These are phyloP conservation scores for Pseudohalonectria lignicola DNA, from an alignment of 2,329 filamentous ascomycete genomes.

Conservation along the genomic window DNA sequence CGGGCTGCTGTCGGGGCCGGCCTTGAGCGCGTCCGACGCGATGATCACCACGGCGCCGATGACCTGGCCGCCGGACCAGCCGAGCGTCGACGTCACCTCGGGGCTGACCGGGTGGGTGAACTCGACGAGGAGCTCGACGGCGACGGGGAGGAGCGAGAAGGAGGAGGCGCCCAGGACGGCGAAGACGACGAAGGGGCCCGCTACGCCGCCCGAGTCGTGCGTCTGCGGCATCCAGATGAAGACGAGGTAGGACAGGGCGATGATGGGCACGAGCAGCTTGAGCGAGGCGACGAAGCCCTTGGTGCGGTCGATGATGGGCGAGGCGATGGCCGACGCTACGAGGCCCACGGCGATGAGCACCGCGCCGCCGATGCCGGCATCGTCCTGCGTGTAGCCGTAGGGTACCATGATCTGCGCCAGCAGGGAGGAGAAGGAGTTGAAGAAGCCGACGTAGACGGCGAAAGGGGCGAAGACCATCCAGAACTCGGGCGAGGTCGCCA, in stretches of 20 bases:
- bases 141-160: slow-evolving; percentile 74
- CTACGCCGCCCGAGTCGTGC: slow-evolving; percentile 31
- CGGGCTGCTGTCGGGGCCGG: slow-evolving; percentile 37
- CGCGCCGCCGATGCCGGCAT: slow-evolving; percentile 83
- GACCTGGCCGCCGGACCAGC: slow-evolving; percentile 80
- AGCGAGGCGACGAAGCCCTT: slow-evolving; percentile 68
- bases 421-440: slow-evolving; percentile 83
- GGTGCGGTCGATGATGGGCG: slow-evolving; percentile 74
- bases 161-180: slow-evolving; percentile 67
- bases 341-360: slow-evolving; percentile 84
- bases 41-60: slow-evolving; percentile 79
- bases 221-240: slow-evolving; percentile 74
- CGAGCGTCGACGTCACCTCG: slow-evolving; percentile 72
- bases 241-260: slow-evolving; percentile 61
- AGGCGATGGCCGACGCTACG: slow-evolving; percentile 61
- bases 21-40: slow-evolving; percentile 64
- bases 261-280: slow-evolving; percentile 63
- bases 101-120: slow-evolving; percentile 79
- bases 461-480: slow-evolving; percentile 78
- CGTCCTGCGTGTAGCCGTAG: slow-evolving; percentile 71
- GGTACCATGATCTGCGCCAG: slow-evolving; percentile 84
- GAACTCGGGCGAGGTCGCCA: slow-evolving; percentile 56
- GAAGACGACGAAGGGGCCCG: slow-evolving; percentile 64
- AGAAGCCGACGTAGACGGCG: slow-evolving; percentile 75
- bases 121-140: slow-evolving; percentile 78